Evolutionary conservation across 1,139 yeast species (phyloP).

Genomic region (Blastobotrys apis): DNA sequence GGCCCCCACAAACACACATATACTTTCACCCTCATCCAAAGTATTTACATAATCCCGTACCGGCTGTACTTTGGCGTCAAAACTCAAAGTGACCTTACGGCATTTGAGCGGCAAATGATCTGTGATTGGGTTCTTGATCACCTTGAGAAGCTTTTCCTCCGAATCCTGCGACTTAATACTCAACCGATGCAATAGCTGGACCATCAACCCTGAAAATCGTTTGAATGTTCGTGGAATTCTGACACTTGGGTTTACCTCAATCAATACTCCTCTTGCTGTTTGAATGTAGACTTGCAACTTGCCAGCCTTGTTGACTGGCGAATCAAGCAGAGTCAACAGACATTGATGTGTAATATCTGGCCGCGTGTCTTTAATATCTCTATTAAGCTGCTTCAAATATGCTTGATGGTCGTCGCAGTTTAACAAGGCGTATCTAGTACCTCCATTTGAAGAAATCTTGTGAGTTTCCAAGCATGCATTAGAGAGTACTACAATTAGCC

Average conservation of each 20-base stretch:
- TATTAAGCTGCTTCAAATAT: conserved; percentile 85
- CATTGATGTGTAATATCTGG: conserved; percentile 96
- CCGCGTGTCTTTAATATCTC: conserved; percentile 96
- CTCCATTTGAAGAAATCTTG: conserved; percentile 77
- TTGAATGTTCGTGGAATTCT: conserved; percentile 97
- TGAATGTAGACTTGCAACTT: conserved; percentile 93
- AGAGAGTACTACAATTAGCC: conserved; percentile 86
- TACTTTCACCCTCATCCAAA: conserved; percentile 82
- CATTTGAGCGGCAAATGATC: conserved; percentile 96
- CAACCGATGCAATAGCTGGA: conserved; percentile 84
- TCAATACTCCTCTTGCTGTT: conserved; percentile 88
- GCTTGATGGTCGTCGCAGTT: conserved; percentile 99
- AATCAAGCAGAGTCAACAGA: conserved; percentile 83
- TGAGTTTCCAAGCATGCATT: conserved; percentile 96
- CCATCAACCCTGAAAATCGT: conserved; percentile 97
- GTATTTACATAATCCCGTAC: conserved; percentile 85
- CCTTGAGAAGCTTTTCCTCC: conserved; percentile 88
- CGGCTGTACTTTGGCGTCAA: conserved; percentile 81
- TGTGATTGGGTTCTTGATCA: conserved; percentile 93
- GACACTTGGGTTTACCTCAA: conserved; percentile 93
- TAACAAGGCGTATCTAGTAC: conserved; percentile 85
- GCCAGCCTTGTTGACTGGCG: conserved; percentile 97
- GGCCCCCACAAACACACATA: conserved; percentile 97
- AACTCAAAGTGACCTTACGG: conserved; percentile 87
- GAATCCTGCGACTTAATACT: conserved; percentile 92